These are phyloP conservation scores for Solanum peruvianum DNA, from an alignment of 257 asterid genomes.

Conservation along the genomic window DNA sequence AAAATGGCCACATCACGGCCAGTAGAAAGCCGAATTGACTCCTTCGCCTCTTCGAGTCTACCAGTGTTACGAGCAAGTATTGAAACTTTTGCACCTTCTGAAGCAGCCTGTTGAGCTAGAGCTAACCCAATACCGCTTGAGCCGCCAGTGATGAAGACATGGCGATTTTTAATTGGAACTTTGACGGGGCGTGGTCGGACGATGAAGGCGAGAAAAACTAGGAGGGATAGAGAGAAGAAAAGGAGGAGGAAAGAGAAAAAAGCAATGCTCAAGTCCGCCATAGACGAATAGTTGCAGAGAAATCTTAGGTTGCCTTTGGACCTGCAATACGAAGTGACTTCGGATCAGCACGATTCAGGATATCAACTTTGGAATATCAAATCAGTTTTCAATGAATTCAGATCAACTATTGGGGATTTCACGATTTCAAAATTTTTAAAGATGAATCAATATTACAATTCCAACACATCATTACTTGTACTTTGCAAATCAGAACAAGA, in stretches of 20 bases:
- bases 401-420: not conserved
- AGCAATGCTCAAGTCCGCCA: conserved; percentile 29
- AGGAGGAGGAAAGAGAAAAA: conserved; percentile 36
- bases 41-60: conserved; percentile 75
- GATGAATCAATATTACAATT: too few relatives aligned
- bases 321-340: not conserved
- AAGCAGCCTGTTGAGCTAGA: conserved; percentile 66
- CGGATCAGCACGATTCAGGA: not conserved
- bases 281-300: not conserved
- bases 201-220: conserved; percentile 47
- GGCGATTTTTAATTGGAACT: conserved; percentile 73
- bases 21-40: conserved; percentile 63
- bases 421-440: not conserved
- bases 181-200: conserved; percentile 58
- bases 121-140: conserved; percentile 98
- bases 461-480: too few relatives aligned
- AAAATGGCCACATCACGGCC: conserved; percentile 62
- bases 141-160: conserved; percentile 92
- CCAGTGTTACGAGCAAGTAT: conserved; percentile 58
- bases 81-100: conserved; percentile 55
- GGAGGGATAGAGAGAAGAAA: conserved; percentile 46
- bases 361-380: not conserved
- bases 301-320: not conserved
- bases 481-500: too few relatives aligned
- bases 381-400: not conserved